Percentiles rank a stretch among this genome's conserved stretches.
Evolutionary conservation across 306 rosid genomes (phyloP).

Genomic region (Comarum palustre): DNA sequence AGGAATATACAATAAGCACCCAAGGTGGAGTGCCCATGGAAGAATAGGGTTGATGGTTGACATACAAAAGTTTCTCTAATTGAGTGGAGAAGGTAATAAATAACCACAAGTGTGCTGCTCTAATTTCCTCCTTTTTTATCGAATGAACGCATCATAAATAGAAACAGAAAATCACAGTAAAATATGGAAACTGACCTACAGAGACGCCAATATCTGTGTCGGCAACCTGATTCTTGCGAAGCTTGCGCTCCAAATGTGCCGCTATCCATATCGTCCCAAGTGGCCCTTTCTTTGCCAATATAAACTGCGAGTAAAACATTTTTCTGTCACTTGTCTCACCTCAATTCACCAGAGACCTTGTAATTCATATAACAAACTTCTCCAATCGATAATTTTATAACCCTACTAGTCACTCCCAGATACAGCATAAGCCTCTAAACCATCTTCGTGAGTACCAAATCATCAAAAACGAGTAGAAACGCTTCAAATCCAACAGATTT

Average conservation of each 20-base stretch:
- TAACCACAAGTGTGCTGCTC: background rate
- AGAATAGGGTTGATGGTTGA: background rate
- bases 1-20: background rate
- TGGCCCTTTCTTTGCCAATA: constrained; percentile 98
- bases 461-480: background rate
- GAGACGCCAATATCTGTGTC: constrained; percentile 98
- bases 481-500: constrained; percentile 10
- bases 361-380: constrained; percentile 26
- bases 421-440: background rate
- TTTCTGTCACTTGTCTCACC: constrained; percentile 18
- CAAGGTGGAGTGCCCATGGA: background rate
- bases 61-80: background rate
- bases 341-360: constrained; percentile 28
- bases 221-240: constrained; percentile 96
- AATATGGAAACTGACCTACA: constrained; percentile 61
- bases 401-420: background rate
- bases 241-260: constrained; percentile 98
- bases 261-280: constrained; percentile 99
- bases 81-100: background rate
- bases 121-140: background rate
- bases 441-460: constrained; percentile 7
- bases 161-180: background rate
- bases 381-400: constrained; percentile 3
- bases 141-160: background rate
- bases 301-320: constrained; percentile 98